Base-by-base conservation (phyloP, 1,284 basidiomycete species). In the Flammula alnicola region DNA sequence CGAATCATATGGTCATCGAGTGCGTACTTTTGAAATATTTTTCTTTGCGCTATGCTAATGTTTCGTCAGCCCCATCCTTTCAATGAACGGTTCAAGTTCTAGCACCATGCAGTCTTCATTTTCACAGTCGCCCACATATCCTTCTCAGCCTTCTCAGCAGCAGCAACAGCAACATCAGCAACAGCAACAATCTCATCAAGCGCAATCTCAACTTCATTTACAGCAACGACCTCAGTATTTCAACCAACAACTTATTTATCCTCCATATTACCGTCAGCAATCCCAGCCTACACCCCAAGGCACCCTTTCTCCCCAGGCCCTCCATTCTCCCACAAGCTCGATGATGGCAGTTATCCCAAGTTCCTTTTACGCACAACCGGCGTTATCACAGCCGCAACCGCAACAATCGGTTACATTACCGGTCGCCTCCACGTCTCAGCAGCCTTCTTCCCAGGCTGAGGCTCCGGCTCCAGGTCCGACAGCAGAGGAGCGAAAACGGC, bases 241-340 rank as follows among this genome's bases (percentile, higher is more conserved):
- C 43, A 59, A 60, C n/a, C 67, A 68, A 38, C 57, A 67, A 32
- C 56, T 69, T 33, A 47, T 66, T 32, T 65, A 60, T 44, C 53
- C 63, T n/a, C 59, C 64, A 47, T 72, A 69, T 58, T 72, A 69
- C 47, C 69, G 67, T 36, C 67, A 72, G 27, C 74, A 71, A 45
- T 61, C 64, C 5, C 65, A 69, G 17, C 52, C 65, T 16, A 47
- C 66, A n/a, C 64, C 67, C 26, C 86, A 84, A 61, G 72, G 81
- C 55, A 86, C 84, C 4, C 75, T 88, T 20, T 82, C 85, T 3
- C 87, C 87, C 2, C 83, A 82, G 57, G 80, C 78, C 39, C 74
- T 88, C 25, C 84, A 86, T 62, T 74, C 81, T 2, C 77, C 83
- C 1, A 69, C 63, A 57, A 61, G 66, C 31, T 60, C 67, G 54